Evolutionary conservation across 345 rosid genomes (phyloP).

Genomic region (Heritiera littoralis): DNA sequence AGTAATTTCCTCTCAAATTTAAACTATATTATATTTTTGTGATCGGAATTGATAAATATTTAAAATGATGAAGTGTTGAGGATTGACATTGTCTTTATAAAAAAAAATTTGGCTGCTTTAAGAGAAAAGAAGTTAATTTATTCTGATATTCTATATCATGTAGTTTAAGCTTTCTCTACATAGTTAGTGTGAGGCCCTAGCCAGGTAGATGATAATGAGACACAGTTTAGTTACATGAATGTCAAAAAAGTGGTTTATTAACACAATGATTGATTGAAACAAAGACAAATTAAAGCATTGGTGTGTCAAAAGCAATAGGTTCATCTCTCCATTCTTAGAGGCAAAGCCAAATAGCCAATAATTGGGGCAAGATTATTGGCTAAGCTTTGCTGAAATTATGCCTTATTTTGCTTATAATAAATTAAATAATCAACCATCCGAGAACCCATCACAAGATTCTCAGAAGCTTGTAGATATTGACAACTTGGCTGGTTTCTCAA

Average conservation of each 20-base stretch:
- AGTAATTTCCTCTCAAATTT: too few relatives aligned
- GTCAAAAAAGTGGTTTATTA: not conserved
- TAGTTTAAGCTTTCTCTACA: not conserved
- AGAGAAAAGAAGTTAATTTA: not conserved
- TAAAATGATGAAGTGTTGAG: not conserved
- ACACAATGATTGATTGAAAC: not conserved
- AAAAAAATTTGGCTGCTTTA: too few relatives aligned
- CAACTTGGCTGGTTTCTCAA: too few relatives aligned
- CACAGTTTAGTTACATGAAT: not conserved
- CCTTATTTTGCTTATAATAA: not conserved
- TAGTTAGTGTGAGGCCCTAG: not conserved
- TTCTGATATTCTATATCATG: too few relatives aligned
- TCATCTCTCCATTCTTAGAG: not conserved
- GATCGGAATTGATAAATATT: too few relatives aligned
- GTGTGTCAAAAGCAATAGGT: not conserved
- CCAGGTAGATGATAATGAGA: not conserved
- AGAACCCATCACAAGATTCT: too few relatives aligned
- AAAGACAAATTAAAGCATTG: not conserved
- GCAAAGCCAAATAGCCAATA: conserved; percentile 12
- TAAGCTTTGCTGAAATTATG: too few relatives aligned
- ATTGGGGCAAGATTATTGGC: not conserved
- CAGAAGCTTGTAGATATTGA: too few relatives aligned
- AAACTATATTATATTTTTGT: not conserved
- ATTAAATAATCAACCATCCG: too few relatives aligned
- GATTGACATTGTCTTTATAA: not conserved